Evolutionary conservation across 1,284 basidiomycete species (phyloP), one percentile per base, ranked within the genome.

Genomic region (Gymnopus androsaceus): DNA sequence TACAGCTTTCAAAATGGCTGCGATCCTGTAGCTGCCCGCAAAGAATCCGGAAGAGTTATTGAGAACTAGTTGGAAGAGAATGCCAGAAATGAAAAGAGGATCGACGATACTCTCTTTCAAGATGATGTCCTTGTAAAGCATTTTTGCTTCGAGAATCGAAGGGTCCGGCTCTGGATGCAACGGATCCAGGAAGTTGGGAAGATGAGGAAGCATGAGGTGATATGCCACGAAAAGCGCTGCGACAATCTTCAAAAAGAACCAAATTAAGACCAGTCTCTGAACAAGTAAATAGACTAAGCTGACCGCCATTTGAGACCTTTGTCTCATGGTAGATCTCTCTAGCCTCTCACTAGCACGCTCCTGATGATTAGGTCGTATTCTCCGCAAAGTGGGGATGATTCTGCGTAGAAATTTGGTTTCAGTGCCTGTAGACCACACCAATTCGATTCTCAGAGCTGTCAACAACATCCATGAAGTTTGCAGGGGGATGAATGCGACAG

Each of bases 41-140:
- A 68, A 72, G 5, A 59, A 64, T 52, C 57, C 58, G 0, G 64
- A 61, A 31, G 61, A 62, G 47, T 58, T 60, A 53, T 69, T 73
- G 33, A 72, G 45, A 25, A 63, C 34, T n/a, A 73, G 30, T 51
- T 72, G 69, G 9, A 69, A 62, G 7, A 65, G 25, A 14, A 9
- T 37, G 4, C 67, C 67, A 1, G 66, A 61, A 27, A 66, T 25
- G 23, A 40, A 36, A 48, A 67, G 58, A 5, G 64, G 62, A n/a
- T 51, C 56, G 40, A 31, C 51, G 21, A 64, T 8, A 23, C 21
- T 41, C 25, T 28, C 15, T 30, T 40, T 41, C 37, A 51, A 28
- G 27, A 51, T 33, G 8, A 41, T 9, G 5, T 41, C 50, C 19
- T 51, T 51, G 37, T 33, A 41, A 15, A 51, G 37, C 37, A 31